Conservation (phyloP, 2,329 filamentous ascomycete species). For the Alternaria metachromatica region DNA sequence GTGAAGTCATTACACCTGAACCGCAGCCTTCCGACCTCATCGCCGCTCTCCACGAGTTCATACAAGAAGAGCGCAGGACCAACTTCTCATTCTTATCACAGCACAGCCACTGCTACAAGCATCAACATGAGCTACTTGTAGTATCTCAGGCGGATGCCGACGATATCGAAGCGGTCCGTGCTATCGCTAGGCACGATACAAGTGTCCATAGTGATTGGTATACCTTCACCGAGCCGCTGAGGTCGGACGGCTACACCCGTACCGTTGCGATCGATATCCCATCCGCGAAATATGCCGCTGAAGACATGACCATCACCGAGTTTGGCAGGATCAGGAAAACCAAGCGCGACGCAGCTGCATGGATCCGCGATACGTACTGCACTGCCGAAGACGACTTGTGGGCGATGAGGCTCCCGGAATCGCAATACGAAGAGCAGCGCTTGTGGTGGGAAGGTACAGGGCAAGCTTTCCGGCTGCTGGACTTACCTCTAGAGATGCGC, state of each 20-base stretch:
- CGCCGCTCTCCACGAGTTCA: conserved; percentile 14
- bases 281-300: not conserved
- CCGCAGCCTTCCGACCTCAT: conserved; percentile 1
- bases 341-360: not conserved
- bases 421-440: conserved; percentile 19
- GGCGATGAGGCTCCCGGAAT: conserved; percentile 6
- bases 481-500: conserved; percentile 21
- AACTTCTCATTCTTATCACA: conserved; percentile 22
- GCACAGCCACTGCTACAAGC: conserved; percentile 14
- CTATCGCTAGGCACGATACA: not conserved
- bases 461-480: conserved; percentile 14
- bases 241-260: not conserved
- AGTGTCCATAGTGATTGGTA: conserved; percentile 4
- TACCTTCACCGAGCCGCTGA: conserved; percentile 10
- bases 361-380: conserved; percentile 18
- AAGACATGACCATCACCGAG: not conserved
- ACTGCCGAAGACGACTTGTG: conserved; percentile 7
- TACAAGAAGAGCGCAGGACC: conserved; percentile 14
- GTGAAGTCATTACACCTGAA: not conserved
- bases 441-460: conserved; percentile 23
- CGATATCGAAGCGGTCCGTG: not conserved
- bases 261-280: conserved; percentile 1
- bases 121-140: conserved; percentile 11
- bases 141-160: conserved; percentile 1
- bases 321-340: not conserved